phyloP scores from a whole-genome alignment of 352 stramenopile species.

The Pythium myriotylum region DNA sequence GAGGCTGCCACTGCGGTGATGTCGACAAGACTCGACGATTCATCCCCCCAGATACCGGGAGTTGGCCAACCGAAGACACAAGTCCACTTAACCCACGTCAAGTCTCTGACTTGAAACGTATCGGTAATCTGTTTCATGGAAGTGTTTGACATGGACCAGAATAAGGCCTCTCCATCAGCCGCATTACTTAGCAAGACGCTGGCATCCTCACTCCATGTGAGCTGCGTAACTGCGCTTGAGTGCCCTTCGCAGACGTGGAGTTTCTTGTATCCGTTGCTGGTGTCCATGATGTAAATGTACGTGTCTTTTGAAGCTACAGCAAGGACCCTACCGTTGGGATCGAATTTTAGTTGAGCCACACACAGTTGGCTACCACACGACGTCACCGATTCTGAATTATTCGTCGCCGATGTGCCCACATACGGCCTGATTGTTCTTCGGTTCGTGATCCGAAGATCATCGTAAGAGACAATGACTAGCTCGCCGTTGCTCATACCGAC shows the following conservation, averaged over 20 bases:
- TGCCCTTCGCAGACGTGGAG: conserved; percentile 76
- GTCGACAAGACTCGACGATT: conserved; percentile 52
- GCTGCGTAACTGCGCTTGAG: conserved; percentile 74
- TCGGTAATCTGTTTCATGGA: conserved; percentile 66
- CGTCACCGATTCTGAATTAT: conserved; percentile 13
- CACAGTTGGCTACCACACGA: conserved; percentile 11
- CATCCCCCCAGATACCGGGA: conserved; percentile 59
- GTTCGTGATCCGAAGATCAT: conserved; percentile 36
- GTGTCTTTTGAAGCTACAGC: conserved; percentile 63
- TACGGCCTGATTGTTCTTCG: conserved; percentile 54
- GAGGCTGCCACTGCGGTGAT: conserved; percentile 53
- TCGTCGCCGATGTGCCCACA: too few species aligned
- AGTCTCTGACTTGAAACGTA: conserved; percentile 57
- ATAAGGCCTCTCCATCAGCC: conserved; percentile 60
- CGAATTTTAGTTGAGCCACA: conserved; percentile 57
- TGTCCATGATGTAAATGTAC: conserved; percentile 64
- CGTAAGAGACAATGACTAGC: conserved; percentile 51
- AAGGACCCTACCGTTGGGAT: conserved; percentile 46
- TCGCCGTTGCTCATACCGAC: conserved; percentile 58
- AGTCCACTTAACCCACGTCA: conserved; percentile 64
- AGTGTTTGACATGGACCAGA: conserved; percentile 48
- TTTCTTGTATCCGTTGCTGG: conserved; percentile 52
- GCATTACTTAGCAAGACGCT: conserved; percentile 85
- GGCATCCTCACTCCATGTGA: conserved; percentile 88
- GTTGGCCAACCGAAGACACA: conserved; percentile 73